Conservation (phyloP, 108 stramenopile genomes). For the Skeletonema menzelii region DNA sequence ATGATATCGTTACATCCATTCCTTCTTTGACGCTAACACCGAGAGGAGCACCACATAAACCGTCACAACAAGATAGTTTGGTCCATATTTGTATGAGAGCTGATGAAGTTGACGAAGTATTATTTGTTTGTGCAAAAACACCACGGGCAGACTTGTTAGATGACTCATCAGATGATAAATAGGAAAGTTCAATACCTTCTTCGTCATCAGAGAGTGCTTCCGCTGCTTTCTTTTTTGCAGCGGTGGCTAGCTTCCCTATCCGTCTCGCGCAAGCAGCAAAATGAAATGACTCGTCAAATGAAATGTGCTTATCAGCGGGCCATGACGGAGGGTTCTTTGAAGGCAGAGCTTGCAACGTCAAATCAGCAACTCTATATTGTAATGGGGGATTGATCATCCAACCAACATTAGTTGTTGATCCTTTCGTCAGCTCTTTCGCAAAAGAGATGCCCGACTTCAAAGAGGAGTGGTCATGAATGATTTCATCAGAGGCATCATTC, state of each 20-base stretch:
- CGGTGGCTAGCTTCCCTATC: slow-evolving; percentile 80
- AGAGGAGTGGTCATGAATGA: slow-evolving; percentile 81
- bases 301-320: slow-evolving; percentile 81
- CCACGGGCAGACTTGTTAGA: neutral
- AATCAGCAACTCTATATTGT: slow-evolving; percentile 78
- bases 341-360: slow-evolving; percentile 60
- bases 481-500: slow-evolving; percentile 81
- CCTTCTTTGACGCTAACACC: slow-evolving; percentile 77
- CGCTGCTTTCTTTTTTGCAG: slow-evolving; percentile 40
- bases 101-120: neutral
- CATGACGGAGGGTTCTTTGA: slow-evolving; percentile 59
- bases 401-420: slow-evolving; percentile 60
- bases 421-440: slow-evolving; percentile 69
- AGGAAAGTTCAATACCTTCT: slow-evolving; percentile 53
- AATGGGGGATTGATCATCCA: slow-evolving; percentile 78
- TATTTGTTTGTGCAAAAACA: neutral
- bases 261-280: slow-evolving; percentile 84
- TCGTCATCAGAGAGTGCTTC: slow-evolving; percentile 23
- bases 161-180: slow-evolving; percentile 18
- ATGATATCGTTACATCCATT: slow-evolving; percentile 74
- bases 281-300: slow-evolving; percentile 74
- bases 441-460: slow-evolving; percentile 79
- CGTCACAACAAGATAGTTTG: slow-evolving; percentile 74
- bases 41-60: slow-evolving; percentile 70
- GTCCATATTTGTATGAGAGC: slow-evolving; percentile 62